phyloP scores from a whole-genome alignment of 2,329 filamentous ascomycete genomes.

The Alternaria conjuncta region DNA sequence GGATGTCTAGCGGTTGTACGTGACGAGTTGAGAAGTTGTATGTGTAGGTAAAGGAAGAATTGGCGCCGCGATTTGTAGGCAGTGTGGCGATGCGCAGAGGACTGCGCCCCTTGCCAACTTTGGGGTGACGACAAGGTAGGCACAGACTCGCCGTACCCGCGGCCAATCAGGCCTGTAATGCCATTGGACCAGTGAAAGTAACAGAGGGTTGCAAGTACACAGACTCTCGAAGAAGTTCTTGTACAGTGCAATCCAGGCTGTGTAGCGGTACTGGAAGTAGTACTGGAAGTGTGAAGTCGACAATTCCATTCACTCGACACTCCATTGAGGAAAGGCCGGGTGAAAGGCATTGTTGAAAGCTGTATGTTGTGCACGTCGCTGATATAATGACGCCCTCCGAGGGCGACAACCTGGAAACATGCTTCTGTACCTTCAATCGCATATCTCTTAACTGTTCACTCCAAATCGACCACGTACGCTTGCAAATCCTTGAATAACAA shows the following conservation, averaged over 20 bases:
- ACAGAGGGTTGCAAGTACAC: background rate
- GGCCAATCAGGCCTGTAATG: background rate
- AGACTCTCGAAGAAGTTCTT: background rate
- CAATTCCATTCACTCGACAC: background rate
- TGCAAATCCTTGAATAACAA: background rate
- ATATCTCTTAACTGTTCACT: background rate
- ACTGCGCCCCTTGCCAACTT: background rate
- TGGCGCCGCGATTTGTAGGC: background rate
- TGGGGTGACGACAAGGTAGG: background rate
- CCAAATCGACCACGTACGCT: background rate
- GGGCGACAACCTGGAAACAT: background rate
- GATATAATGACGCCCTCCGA: background rate
- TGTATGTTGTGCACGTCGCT: background rate
- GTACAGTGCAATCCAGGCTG: background rate
- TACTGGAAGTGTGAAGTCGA: background rate
- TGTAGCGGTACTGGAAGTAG: background rate
- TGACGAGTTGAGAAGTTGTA: background rate
- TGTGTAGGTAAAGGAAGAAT: background rate
- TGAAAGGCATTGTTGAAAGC: background rate
- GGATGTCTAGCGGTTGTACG: background rate
- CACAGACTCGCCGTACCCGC: background rate
- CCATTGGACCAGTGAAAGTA: background rate
- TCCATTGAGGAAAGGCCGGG: background rate
- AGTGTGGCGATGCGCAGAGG: background rate
- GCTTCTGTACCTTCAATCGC: background rate